phyloP scores from a whole-genome alignment of 768 basidiomycete genomes.

The Russula ochroleuca region DNA sequence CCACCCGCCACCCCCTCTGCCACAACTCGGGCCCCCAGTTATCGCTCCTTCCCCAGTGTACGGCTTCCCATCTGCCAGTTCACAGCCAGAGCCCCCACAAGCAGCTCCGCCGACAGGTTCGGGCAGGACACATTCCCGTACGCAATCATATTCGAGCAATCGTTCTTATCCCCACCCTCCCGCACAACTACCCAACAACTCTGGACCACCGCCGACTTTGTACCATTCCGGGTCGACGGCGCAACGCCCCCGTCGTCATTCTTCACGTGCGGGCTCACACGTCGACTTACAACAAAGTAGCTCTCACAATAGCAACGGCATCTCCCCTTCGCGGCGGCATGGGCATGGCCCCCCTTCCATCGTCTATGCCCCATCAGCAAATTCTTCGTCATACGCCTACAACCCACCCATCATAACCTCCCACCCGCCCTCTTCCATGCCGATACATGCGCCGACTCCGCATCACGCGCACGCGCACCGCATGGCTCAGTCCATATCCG shows the following conservation, averaged over 20 bases:
- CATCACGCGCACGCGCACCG: conserved; percentile 10
- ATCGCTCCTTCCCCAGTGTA: conserved; percentile 19
- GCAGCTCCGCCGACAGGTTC: conserved; percentile 7
- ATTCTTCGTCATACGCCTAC: conserved; percentile 24
- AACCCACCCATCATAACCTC: conserved; percentile 24
- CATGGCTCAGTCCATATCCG: conserved; percentile 25
- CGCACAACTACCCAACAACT: not conserved
- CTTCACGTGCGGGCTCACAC: conserved; percentile 12
- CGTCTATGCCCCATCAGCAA: conserved; percentile 22
- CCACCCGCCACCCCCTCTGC: conserved; percentile 6
- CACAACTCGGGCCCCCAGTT: not conserved
- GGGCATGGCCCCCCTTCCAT: conserved; percentile 18
- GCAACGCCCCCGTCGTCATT: conserved; percentile 20
- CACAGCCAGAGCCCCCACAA: conserved; percentile 14
- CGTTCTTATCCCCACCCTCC: conserved; percentile 13
- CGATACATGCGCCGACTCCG: conserved; percentile 1
- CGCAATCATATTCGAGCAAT: conserved; percentile 19
- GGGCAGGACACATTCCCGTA: conserved; percentile 7
- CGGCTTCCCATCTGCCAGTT: conserved; percentile 14
- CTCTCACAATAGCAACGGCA: conserved; percentile 1
- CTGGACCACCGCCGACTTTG: conserved; percentile 10
- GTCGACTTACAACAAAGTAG: conserved; percentile 6
- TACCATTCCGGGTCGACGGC: conserved; percentile 13
- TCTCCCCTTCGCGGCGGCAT: conserved; percentile 12
- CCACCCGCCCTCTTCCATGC: not conserved